These are phyloP conservation scores for Xerocomellus amylosporus DNA, from an alignment of 768 basidiomycete genomes.

Conservation along the genomic window DNA sequence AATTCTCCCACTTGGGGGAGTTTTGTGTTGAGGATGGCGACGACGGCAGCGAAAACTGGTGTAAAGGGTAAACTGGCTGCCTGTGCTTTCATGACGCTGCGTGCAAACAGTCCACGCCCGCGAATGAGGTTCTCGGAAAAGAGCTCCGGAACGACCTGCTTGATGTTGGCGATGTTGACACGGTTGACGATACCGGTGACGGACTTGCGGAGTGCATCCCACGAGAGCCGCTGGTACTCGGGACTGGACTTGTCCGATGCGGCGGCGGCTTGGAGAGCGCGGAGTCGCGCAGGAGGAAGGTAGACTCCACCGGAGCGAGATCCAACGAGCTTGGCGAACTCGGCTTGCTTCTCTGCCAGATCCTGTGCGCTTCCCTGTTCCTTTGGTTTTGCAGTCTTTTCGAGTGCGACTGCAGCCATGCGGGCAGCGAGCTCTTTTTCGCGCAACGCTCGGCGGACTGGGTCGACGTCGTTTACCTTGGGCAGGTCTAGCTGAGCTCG, in stretches of 20 bases:
- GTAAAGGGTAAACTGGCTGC: conserved; percentile 96
- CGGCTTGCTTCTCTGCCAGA: conserved; percentile 68
- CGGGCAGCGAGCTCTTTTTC: conserved; percentile 76
- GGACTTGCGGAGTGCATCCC: conserved; percentile 97
- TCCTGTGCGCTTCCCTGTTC: conserved; percentile 45
- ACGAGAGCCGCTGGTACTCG: conserved; percentile 93
- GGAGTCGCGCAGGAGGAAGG: conserved; percentile 89
- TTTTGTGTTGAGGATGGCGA: conserved; percentile 95
- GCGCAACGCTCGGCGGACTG: conserved; percentile 68
- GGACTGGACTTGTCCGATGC: conserved; percentile 74
- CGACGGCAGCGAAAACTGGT: conserved; percentile 91
- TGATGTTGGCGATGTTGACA: conserved; percentile 96
- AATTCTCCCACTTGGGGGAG: conserved; percentile 95
- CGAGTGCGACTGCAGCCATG: conserved; percentile 65
- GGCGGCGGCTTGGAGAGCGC: conserved; percentile 86
- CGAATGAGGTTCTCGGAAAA: conserved; percentile 93
- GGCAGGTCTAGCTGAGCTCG: conserved; percentile 40
- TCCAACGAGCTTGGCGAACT: conserved; percentile 82
- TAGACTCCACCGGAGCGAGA: conserved; percentile 93
- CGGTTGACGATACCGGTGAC: conserved; percentile 99
- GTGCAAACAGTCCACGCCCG: conserved; percentile 86
- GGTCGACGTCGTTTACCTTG: conserved; percentile 70
- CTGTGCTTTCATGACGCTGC: conserved; percentile 98
- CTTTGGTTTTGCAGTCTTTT: conserved; percentile 53
- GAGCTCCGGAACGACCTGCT: conserved; percentile 85